Percentiles rank a stretch among this genome's conserved stretches.
Evolutionary conservation across 352 stramenopile genomes (phyloP).

Genomic region (Phytophthora chlamydospora): DNA sequence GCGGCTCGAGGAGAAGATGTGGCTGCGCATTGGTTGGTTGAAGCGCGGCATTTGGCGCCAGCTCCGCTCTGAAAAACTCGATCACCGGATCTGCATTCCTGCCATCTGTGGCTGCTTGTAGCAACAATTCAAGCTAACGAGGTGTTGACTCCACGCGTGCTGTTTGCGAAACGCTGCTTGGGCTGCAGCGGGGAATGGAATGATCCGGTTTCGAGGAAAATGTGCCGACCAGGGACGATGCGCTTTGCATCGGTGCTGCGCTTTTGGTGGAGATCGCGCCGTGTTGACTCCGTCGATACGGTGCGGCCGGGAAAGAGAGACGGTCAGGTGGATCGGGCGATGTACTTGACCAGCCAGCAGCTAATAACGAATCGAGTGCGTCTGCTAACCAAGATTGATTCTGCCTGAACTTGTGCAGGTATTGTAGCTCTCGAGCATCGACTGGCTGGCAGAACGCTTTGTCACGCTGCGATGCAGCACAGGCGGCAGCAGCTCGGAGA

Average conservation of each 20-base stretch:
- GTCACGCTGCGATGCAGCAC: slow-evolving; percentile 5
- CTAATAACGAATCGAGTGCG: slow-evolving; percentile 25
- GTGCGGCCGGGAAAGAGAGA: slow-evolving; percentile 31
- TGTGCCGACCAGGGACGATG: slow-evolving; percentile 12
- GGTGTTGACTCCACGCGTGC: slow-evolving; percentile 19
- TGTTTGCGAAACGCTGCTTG: slow-evolving; percentile 17
- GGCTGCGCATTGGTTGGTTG: background rate
- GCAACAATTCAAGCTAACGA: slow-evolving; percentile 14
- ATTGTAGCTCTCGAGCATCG: too few species aligned
- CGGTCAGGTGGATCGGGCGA: slow-evolving; percentile 14
- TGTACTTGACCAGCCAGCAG: slow-evolving; percentile 16
- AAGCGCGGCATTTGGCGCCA: slow-evolving; percentile 20
- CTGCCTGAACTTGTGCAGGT: background rate
- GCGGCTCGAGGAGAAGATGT: background rate
- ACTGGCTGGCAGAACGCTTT: slow-evolving; percentile 5
- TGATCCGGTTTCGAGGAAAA: slow-evolving; percentile 28
- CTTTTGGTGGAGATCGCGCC: slow-evolving; percentile 7
- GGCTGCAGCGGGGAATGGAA: background rate
- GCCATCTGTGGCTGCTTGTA: slow-evolving; percentile 13
- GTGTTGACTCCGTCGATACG: slow-evolving; percentile 19
- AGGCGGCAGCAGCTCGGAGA: background rate
- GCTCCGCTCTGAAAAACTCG: slow-evolving; percentile 9
- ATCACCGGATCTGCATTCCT: slow-evolving; percentile 13
- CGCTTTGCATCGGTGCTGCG: slow-evolving; percentile 5
- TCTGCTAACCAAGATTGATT: slow-evolving; percentile 9